These are phyloP conservation scores for Amphirosellinia nigrospora DNA, from an alignment of 495 filamentous ascomycete species.

Conservation along the genomic window DNA sequence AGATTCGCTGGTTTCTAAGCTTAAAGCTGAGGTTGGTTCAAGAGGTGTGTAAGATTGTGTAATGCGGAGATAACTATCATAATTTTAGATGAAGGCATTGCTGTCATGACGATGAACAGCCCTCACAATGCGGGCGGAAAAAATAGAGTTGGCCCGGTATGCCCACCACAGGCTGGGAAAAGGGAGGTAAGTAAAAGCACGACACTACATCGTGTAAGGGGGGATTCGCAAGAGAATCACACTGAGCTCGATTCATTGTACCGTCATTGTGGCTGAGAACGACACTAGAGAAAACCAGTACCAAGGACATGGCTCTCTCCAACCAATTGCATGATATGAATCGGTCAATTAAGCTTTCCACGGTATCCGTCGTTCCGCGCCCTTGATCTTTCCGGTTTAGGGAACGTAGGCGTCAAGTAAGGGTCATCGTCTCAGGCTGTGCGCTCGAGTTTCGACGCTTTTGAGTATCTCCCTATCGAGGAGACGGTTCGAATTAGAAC, in stretches of 20 bases:
- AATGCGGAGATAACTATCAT: slow-evolving; percentile 11
- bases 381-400: neutral
- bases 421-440: slow-evolving; percentile 19
- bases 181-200: neutral
- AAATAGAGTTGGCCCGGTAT: neutral
- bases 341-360: slow-evolving; percentile 10
- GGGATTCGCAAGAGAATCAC: neutral
- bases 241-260: slow-evolving; percentile 8
- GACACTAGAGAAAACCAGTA: slow-evolving; percentile 1
- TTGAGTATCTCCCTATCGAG: slow-evolving; percentile 2
- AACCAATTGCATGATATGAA: neutral
- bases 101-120: slow-evolving; percentile 12
- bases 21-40: neutral
- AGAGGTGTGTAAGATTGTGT: no score
- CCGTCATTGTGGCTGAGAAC: slow-evolving; percentile 17
- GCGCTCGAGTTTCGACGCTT: slow-evolving; percentile 4
- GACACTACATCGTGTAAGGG: neutral
- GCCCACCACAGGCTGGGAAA: neutral
- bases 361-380: neutral
- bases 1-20: neutral
- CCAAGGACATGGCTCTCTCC: slow-evolving; percentile 23
- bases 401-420: slow-evolving; percentile 15
- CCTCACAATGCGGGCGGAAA: neutral
- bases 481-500: neutral
- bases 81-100: neutral